These are phyloP conservation scores for Lepidium didymum DNA, from an alignment of 345 rosid species.

Conservation along the genomic window DNA sequence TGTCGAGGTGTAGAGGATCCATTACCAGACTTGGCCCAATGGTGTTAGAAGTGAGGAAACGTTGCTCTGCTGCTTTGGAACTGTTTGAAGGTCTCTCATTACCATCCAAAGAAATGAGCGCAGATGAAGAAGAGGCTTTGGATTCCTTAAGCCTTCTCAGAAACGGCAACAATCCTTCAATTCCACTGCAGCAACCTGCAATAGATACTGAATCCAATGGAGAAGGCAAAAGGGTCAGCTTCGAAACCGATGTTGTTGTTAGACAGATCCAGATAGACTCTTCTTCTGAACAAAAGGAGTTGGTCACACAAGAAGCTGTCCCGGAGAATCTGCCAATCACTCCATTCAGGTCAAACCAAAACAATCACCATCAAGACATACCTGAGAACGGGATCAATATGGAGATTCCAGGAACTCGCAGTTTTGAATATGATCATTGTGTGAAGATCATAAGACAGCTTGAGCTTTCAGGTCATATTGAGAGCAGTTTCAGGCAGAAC, in stretches of 20 bases:
- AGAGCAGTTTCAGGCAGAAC: conserved; percentile 67
- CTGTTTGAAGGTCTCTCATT: conserved; percentile 27
- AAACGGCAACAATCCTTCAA: neutral
- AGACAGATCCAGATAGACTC: neutral
- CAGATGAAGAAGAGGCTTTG: conserved; percentile 16
- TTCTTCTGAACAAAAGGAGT: conserved; percentile 36
- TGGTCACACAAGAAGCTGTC: neutral
- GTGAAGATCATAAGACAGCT: conserved; percentile 67
- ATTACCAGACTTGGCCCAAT: conserved; percentile 44
- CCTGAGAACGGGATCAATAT: neutral
- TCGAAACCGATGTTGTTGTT: neutral
- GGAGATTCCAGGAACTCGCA: neutral
- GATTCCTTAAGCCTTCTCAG: neutral
- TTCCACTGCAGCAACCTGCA: neutral
- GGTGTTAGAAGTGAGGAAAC: conserved; percentile 45
- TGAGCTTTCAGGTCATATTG: conserved; percentile 65
- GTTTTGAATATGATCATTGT: conserved; percentile 42
- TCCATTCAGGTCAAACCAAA: neutral
- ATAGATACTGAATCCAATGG: neutral
- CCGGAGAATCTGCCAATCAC: neutral
- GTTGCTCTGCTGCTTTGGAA: conserved; percentile 50
- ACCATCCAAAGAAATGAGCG: conserved; percentile 27
- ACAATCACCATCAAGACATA: neutral
- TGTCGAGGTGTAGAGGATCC: conserved; percentile 46
- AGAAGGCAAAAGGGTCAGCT: neutral